Conservation (phyloP, 2,329 filamentous ascomycete species). For the Pseudocercospora macadamiae region DNA sequence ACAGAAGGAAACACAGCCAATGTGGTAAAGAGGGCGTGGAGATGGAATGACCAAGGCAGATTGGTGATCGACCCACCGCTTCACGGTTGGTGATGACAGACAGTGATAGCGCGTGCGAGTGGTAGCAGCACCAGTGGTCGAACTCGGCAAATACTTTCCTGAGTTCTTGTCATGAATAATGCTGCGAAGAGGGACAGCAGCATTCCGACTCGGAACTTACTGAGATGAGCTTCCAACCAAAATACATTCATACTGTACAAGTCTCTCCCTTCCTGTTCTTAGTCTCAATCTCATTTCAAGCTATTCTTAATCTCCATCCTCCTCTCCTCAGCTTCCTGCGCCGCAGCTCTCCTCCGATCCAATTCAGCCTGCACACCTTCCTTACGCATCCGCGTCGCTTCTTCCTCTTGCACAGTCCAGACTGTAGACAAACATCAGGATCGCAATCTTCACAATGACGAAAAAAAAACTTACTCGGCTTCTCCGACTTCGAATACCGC, state of each 20-base stretch:
- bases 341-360: constrained; percentile 35
- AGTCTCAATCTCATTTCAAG: constrained; percentile 30
- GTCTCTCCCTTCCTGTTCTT: not conserved
- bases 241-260: not conserved
- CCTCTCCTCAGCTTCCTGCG: constrained; percentile 34
- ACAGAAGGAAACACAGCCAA: not conserved
- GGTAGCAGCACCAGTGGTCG: too few relatives aligned
- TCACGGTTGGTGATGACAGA: too few relatives aligned
- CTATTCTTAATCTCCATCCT: constrained; percentile 39
- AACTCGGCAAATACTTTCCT: too few relatives aligned
- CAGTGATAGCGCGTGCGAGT: too few relatives aligned
- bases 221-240: not conserved
- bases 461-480: constrained; percentile 69
- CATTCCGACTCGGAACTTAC: too few relatives aligned
- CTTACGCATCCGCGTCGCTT: constrained; percentile 31
- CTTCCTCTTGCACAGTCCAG: constrained; percentile 42
- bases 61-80: not conserved
- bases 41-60: constrained; percentile 9
- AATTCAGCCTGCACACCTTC: constrained; percentile 32
- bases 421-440: constrained; percentile 27
- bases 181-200: too few relatives aligned
- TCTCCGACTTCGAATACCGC: constrained; percentile 86
- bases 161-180: too few relatives aligned
- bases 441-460: not conserved
- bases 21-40: constrained; percentile 2